Conservation (phyloP, 805 yeast genomes). For the Starmera dryadoides region DNA sequence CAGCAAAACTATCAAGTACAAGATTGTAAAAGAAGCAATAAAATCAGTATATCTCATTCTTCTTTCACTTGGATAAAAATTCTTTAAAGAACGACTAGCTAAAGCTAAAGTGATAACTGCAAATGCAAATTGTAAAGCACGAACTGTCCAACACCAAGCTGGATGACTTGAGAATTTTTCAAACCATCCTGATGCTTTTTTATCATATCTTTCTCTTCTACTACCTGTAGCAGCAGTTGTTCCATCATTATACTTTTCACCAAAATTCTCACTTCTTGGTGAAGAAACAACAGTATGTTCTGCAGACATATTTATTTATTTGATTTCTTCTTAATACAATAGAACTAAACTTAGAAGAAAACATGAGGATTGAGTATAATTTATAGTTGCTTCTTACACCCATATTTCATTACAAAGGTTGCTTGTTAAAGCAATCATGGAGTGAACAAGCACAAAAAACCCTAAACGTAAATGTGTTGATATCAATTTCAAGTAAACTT, state of each 20-base stretch:
- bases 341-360: too few relatives aligned
- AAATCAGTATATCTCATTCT: constrained; percentile 25
- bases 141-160: constrained; percentile 7
- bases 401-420: too few relatives aligned
- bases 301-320: too few relatives aligned
- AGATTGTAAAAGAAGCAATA: constrained; percentile 21
- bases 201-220: neutral
- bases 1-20: constrained; percentile 20
- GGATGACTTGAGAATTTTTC: constrained; percentile 3
- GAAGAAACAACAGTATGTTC: neutral
- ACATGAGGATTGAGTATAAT: too few relatives aligned
- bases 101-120: constrained; percentile 23
- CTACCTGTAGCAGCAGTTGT: neutral
- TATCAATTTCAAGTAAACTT: too few relatives aligned
- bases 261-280: neutral
- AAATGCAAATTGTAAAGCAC: constrained; percentile 19
- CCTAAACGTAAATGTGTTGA: too few relatives aligned
- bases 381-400: too few relatives aligned
- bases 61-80: constrained; percentile 17
- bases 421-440: too few relatives aligned
- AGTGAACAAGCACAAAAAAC: too few relatives aligned
- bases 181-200: neutral
- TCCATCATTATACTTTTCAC: constrained; percentile 8
- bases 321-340: too few relatives aligned
- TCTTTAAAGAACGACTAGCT: constrained; percentile 18